Base-by-base conservation (phyloP, 352 stramenopile species). In the Globisporangium nagaii region DNA sequence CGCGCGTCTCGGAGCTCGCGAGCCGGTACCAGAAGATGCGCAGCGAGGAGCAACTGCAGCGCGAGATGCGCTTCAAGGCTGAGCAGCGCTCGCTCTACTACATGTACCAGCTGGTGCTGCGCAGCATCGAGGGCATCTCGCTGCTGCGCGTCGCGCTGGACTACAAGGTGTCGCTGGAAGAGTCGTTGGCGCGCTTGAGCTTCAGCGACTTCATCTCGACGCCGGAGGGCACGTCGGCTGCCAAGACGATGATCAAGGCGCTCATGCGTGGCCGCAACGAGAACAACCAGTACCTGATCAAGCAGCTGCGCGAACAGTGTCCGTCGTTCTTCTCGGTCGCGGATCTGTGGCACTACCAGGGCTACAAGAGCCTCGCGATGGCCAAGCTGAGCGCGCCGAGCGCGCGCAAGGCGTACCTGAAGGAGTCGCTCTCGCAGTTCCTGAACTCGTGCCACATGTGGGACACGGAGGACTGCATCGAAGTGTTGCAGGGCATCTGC, bases 361-460 rank as follows among this genome's bases (percentile, higher is more conserved):
- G 84, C 9, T 93, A 91, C 66, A 84, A 86, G 68, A 87, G 73
- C 25, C 54, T 94, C n/a, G 84, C 81, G 7, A 82, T 79, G 56
- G 84, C 84, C 0, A 90, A 91, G 53, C 60, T 94, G 17, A 87
- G 80, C 39, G 79, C 80, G 0, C 68, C 80, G 3, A 77, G 78
- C 46, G 79, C 77, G 7, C 81, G 80, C 15, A 72, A 78, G 25
- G 72, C 73, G 1, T 78, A 86, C 43, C 54, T 93, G 13, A 68
- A 82, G 30, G 77, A 90, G 39, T 90, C 84, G 4, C 69, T 94
- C 0, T 66, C 79, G 0, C 84, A 94, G 54, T 93, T 94, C 41
- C 58, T 89, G 37, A 86, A 85, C 22, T 84, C 84, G 22, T 90
- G 81, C 56, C 75, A 94, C 58, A 88, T 90, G 76, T 94, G 84